Evolutionary conservation across 192 early-diverging fungal genomes (phyloP).

Genomic region (Dimargaris xerosporica): DNA sequence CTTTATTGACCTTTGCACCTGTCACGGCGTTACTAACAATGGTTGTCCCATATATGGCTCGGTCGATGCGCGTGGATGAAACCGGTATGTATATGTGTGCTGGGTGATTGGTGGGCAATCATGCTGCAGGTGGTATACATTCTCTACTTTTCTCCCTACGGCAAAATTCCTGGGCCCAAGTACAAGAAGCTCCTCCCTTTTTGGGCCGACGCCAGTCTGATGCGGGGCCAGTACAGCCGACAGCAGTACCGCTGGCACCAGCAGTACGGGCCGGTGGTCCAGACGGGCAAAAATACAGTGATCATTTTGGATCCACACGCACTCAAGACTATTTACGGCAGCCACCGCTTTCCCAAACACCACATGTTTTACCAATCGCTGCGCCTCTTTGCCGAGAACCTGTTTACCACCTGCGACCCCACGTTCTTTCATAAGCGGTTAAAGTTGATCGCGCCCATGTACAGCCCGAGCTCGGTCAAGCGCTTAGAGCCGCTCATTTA

Average conservation of each 20-base stretch:
- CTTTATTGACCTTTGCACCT: no score
- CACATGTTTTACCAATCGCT: neutral
- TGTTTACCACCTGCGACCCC: conserved; percentile 1
- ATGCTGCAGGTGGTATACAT: no score
- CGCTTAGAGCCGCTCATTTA: neutral
- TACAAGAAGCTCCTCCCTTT: neutral
- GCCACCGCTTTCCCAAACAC: neutral
- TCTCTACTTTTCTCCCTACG: no score
- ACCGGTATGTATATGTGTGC: no score
- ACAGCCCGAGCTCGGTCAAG: neutral
- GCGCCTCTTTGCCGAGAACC: neutral
- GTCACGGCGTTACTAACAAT: no score
- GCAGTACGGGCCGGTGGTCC: neutral
- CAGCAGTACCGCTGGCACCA: neutral
- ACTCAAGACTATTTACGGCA: neutral
- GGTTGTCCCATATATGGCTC: no score
- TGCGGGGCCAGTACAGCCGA: neutral
- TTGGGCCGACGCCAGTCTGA: neutral
- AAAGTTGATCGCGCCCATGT: neutral
- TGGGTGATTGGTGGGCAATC: no score
- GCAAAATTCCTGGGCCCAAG: neutral
- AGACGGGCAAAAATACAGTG: neutral
- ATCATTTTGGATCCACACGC: neutral
- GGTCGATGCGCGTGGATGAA: no score
- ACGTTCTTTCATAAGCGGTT: neutral